Percentiles rank a stretch among this genome's conserved stretches.
phyloP scores from a whole-genome alignment of 2,329 filamentous ascomycete genomes.

The Bisporella sp. region DNA sequence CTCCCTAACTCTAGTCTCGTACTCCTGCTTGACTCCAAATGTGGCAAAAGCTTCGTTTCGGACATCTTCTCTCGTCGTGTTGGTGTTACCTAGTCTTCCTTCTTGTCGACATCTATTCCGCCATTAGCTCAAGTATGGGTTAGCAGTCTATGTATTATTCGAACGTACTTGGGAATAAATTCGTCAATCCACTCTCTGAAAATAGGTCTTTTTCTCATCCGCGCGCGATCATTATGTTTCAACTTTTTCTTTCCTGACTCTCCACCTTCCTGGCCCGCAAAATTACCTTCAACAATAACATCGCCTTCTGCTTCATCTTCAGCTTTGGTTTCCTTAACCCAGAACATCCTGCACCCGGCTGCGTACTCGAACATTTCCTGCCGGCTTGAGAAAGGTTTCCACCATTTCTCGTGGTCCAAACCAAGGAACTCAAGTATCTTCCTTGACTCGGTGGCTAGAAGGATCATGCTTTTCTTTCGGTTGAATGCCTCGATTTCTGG shows the following conservation, averaged over 20 bases:
- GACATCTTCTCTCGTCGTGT: conserved; percentile 36
- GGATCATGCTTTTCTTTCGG: conserved; percentile 46
- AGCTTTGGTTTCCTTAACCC: conserved; percentile 30
- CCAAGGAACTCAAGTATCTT: conserved; percentile 57
- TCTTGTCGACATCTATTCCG: conserved; percentile 32
- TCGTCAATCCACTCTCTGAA: conserved; percentile 56
- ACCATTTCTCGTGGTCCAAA: conserved; percentile 44
- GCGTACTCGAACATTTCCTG: conserved; percentile 57
- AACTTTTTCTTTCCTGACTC: conserved; percentile 31
- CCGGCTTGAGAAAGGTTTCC: conserved; percentile 45
- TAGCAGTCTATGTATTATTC: neutral
- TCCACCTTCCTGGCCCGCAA: conserved; percentile 22
- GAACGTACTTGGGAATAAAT: conserved; percentile 42
- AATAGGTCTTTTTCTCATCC: conserved; percentile 46
- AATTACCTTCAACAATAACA: conserved; percentile 6
- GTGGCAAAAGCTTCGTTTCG: conserved; percentile 43
- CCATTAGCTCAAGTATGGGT: neutral
- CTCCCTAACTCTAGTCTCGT: conserved; percentile 32
- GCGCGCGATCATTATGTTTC: conserved; percentile 49
- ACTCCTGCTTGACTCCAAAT: conserved; percentile 42
- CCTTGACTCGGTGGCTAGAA: conserved; percentile 50
- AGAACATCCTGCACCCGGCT: conserved; percentile 51
- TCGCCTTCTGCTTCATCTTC: conserved; percentile 9
- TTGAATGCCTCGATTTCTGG: conserved; percentile 58
- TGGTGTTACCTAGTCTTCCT: conserved; percentile 27